phyloP scores from a whole-genome alignment of 1,284 basidiomycete genomes.

The Malassezia furfur region DNA sequence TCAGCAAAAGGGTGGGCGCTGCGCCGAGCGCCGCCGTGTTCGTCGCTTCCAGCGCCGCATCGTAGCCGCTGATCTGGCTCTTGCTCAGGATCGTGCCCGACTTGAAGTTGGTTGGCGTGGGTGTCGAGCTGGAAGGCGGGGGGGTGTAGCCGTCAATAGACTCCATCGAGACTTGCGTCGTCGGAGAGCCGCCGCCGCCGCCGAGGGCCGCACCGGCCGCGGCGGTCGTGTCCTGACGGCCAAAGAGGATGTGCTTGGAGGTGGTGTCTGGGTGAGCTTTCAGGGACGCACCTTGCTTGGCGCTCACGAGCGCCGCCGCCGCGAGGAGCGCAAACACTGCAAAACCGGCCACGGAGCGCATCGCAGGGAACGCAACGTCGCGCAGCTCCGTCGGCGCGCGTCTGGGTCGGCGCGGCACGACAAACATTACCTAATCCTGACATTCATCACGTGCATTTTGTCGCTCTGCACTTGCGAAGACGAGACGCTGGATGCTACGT shows the following conservation, averaged over 20 bases:
- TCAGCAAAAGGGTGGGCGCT: not conserved
- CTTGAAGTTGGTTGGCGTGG: slow-evolving; percentile 19
- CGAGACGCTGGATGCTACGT: slow-evolving; percentile 13
- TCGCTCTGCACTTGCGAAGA: slow-evolving; percentile 1
- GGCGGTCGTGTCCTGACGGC: slow-evolving; percentile 19
- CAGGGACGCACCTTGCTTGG: not conserved
- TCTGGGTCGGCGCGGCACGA: not conserved
- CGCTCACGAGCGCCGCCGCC: not conserved
- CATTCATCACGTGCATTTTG: not conserved
- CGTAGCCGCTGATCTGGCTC: slow-evolving; percentile 26
- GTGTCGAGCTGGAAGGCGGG: slow-evolving; percentile 16
- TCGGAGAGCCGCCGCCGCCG: slow-evolving; percentile 27
- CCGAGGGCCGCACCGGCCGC: slow-evolving; percentile 22
- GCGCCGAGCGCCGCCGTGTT: not conserved
- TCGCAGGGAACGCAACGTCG: not conserved
- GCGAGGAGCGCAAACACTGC: not conserved
- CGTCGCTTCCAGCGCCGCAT: slow-evolving; percentile 13
- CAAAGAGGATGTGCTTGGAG: not conserved
- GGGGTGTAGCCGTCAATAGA: slow-evolving; percentile 34
- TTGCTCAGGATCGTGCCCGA: slow-evolving; percentile 26
- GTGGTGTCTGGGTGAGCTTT: not conserved
- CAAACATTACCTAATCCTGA: not conserved
- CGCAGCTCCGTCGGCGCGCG: not conserved
- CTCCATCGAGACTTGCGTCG: slow-evolving; percentile 25
- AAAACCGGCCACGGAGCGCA: not conserved